Conservation (phyloP, 116 monocot species). For the Cymodocea nodosa region DNA sequence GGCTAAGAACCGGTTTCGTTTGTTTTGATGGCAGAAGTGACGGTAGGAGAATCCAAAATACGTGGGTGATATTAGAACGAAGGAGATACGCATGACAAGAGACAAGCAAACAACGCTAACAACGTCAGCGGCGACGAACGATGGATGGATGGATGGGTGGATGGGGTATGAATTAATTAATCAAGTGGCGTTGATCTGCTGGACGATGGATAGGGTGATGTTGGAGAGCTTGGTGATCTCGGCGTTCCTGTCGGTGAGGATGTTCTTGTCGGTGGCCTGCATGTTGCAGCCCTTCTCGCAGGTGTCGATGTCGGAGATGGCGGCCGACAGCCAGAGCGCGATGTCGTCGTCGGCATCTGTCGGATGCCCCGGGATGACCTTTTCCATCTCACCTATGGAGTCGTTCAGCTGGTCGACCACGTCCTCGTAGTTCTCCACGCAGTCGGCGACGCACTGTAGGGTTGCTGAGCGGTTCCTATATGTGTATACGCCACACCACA, state of each 20-base stretch:
- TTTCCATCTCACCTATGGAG: background rate
- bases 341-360: background rate
- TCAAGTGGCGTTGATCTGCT: background rate
- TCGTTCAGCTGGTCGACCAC: conserved; percentile 12
- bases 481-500: no score
- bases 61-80: no score
- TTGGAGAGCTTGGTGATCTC: background rate
- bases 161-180: background rate
- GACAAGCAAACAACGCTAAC: background rate
- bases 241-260: conserved; percentile 5
- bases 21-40: no score
- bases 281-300: conserved; percentile 10
- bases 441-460: conserved; percentile 11
- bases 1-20: no score
- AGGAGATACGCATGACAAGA: no score
- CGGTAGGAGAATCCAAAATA: no score
- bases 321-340: conserved; percentile 5
- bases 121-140: no score
- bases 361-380: background rate
- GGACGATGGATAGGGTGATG: conserved; percentile 1
- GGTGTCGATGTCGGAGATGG: conserved; percentile 8
- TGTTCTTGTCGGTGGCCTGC: conserved; percentile 2
- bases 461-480: background rate
- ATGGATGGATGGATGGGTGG: no score
- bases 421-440: conserved; percentile 15